A percentile compares a stretch with the other conserved stretches of the same genome.
These are phyloP conservation scores for Cryptosporidium xiaoi DNA, from an alignment of 169 alveolate genomes.

Conservation along the genomic window DNA sequence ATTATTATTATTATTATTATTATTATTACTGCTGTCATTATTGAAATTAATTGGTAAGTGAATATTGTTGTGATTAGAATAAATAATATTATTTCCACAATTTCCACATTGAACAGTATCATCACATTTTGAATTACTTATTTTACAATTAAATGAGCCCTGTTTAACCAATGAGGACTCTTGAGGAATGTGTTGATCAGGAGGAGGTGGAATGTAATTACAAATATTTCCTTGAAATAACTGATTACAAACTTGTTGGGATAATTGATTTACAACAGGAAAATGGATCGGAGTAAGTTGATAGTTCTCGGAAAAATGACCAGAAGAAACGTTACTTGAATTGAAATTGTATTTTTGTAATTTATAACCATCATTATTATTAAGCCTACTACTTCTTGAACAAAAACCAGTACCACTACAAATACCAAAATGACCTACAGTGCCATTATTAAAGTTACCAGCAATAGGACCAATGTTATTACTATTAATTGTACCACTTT, in stretches of 20 bases:
- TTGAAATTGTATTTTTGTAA: neutral
- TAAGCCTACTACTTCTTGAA: too few relatives aligned
- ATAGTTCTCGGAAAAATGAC: neutral
- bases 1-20: too few relatives aligned
- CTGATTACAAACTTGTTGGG: neutral
- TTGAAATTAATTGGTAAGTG: neutral
- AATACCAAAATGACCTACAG: too few relatives aligned
- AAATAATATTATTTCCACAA: too few relatives aligned
- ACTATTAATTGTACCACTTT: neutral
- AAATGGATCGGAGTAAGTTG: constrained; percentile 22
- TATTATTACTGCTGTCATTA: too few relatives aligned
- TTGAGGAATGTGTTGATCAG: constrained; percentile 27
- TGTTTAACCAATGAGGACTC: neutral
- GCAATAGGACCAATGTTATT: too few relatives aligned
- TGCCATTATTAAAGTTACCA: too few relatives aligned
- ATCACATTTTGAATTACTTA: too few relatives aligned
- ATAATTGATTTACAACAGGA: constrained; percentile 21
- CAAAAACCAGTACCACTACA: too few relatives aligned
- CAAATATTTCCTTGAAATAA: constrained; percentile 9
- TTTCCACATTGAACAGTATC: too few relatives aligned
- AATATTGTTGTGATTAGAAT: neutral
- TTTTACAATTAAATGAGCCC: neutral
- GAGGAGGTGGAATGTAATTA: constrained; percentile 53
- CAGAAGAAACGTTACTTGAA: neutral
- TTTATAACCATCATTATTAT: neutral